phyloP scores from a whole-genome alignment of 2,329 filamentous ascomycete species.

The Exserohilum turcica region DNA sequence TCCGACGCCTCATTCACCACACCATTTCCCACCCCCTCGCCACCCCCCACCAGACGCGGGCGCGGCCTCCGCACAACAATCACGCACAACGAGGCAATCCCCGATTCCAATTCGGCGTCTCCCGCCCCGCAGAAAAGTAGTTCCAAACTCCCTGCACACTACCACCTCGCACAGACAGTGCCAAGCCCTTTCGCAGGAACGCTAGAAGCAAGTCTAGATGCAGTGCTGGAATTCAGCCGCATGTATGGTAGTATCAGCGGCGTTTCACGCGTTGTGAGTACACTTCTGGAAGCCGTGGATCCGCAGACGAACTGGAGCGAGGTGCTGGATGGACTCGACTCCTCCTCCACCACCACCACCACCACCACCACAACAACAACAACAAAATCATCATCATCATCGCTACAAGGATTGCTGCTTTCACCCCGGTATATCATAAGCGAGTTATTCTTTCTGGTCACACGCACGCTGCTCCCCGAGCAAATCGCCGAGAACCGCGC shows the following conservation, averaged over 20 bases:
- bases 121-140: not conserved
- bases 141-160: slow-evolving; percentile 8
- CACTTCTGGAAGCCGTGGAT: slow-evolving; percentile 12
- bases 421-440: slow-evolving; percentile 13
- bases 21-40: slow-evolving; percentile 1
- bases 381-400: too few species aligned
- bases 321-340: slow-evolving; percentile 1
- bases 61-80: not conserved
- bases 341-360: too few species aligned
- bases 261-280: slow-evolving; percentile 2
- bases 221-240: slow-evolving; percentile 22
- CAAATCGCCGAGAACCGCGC: slow-evolving; percentile 33
- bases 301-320: slow-evolving; percentile 20
- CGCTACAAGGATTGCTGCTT: too few species aligned
- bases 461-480: slow-evolving; percentile 33
- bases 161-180: slow-evolving; percentile 23
- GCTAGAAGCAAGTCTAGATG: slow-evolving; percentile 29
- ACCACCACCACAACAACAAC: not conserved
- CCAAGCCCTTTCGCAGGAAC: slow-evolving; percentile 33
- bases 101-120: not conserved
- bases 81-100: not conserved
- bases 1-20: slow-evolving; percentile 11
- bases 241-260: not conserved
- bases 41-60: not conserved
- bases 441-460: slow-evolving; percentile 31